Evolutionary conservation across 1,284 basidiomycete species (phyloP).

Genomic region (Volvariella volvacea): DNA sequence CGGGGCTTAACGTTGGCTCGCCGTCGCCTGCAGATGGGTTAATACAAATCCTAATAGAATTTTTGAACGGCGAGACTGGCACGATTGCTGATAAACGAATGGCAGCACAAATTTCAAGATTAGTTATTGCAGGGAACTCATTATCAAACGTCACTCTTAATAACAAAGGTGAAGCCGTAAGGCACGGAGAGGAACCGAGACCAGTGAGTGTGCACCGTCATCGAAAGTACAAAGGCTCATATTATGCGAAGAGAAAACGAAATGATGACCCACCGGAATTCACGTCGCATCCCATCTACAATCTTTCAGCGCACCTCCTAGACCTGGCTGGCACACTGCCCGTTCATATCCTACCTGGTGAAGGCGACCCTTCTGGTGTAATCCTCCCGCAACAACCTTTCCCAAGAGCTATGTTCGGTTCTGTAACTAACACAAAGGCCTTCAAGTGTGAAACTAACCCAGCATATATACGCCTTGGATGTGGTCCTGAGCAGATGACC

Average conservation of each 20-base stretch:
- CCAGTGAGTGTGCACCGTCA: conserved; percentile 33
- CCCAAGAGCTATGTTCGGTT: conserved; percentile 87
- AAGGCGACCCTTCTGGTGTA: conserved; percentile 79
- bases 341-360: conserved; percentile 82
- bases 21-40: conserved; percentile 63
- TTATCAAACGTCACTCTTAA: conserved; percentile 42
- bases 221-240: no score
- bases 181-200: conserved; percentile 52
- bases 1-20: conserved; percentile 73
- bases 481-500: conserved; percentile 16
- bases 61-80: conserved; percentile 82
- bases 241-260: no score
- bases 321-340: conserved; percentile 72
- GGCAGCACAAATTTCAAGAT: conserved; percentile 70
- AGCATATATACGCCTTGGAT: conserved; percentile 64
- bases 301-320: conserved; percentile 63
- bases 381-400: conserved; percentile 94
- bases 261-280: conserved; percentile 58
- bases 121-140: conserved; percentile 87
- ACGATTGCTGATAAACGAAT: conserved; percentile 54
- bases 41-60: conserved; percentile 81
- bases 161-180: conserved; percentile 26
- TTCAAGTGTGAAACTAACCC: conserved; percentile 89
- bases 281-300: conserved; percentile 68
- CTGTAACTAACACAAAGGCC: conserved; percentile 52